Conservation (phyloP, 2,329 filamentous ascomycete genomes). For the Colletotrichum siamense region DNA sequence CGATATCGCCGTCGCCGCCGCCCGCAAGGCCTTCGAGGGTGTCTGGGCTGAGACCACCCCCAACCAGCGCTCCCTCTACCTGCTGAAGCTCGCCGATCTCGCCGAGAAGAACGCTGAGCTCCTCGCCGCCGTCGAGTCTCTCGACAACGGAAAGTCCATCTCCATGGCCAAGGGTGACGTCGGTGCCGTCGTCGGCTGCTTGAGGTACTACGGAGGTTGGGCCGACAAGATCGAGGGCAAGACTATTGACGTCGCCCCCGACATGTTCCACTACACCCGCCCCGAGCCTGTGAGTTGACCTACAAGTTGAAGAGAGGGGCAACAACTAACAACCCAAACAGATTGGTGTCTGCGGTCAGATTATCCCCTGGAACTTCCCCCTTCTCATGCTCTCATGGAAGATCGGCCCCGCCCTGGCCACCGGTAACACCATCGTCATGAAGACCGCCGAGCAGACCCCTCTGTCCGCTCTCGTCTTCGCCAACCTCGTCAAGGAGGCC, state of each 20-base stretch:
- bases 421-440: slow-evolving; percentile 74
- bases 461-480: slow-evolving; percentile 70
- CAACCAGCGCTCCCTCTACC: slow-evolving; percentile 69
- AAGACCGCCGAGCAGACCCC: slow-evolving; percentile 82
- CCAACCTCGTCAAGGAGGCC: slow-evolving; percentile 72
- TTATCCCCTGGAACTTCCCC: slow-evolving; percentile 91
- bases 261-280: slow-evolving; percentile 84
- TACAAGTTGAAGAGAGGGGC: accelerated
- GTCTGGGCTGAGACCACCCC: slow-evolving; percentile 73
- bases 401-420: slow-evolving; percentile 75
- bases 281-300: slow-evolving; percentile 68
- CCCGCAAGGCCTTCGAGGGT: slow-evolving; percentile 84
- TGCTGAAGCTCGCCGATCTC: slow-evolving; percentile 81
- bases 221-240: slow-evolving; percentile 92
- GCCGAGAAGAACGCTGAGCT: slow-evolving; percentile 79
- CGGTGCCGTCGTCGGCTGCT: slow-evolving; percentile 66
- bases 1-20: slow-evolving; percentile 81
- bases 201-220: slow-evolving; percentile 79
- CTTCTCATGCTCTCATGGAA: slow-evolving; percentile 86
- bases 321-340: slow-evolving; percentile 24
- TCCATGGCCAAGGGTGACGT: slow-evolving; percentile 79
- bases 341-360: slow-evolving; percentile 83
- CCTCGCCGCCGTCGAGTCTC: slow-evolving; percentile 81
- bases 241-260: slow-evolving; percentile 78
- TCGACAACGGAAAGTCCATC: slow-evolving; percentile 88